Base-by-base conservation (phyloP, 148 eudicot genomes). In the Simmondsia chinensis region DNA sequence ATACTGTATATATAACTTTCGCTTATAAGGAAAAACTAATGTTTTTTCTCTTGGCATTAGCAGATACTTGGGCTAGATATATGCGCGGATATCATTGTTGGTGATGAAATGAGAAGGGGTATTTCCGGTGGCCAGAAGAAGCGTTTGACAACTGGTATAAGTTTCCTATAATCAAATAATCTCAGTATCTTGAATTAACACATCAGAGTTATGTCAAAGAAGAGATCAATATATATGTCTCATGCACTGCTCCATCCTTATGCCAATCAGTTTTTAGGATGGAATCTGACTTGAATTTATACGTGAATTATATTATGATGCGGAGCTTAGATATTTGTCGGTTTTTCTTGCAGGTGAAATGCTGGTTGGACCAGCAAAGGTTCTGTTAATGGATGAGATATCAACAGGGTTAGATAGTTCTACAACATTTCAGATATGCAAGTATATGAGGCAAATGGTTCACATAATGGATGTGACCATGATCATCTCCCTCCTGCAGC, bases 71-170 rank as follows among this genome's bases (percentile, higher is more conserved):
- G 83, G 17, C 33, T 76, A 51, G 83, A 76, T 65, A 76, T 72
- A 46, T 87, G 96, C 61, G 69, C 85, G 8, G 94, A 74, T 72
- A 63, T 56, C 10, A 38, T 74, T 41, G 82, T 77, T 32, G 96
- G 96, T 6, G 80, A 87, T 63, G 82, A 79, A 12, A 79, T 87
- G 94, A 74, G 63, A 58, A 62, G 96, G 56, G 96, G 96, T 14
- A 74, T 87, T 28, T 87, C 96, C 25, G 96, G 96, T 36, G 96
- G 96, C 23, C 76, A 87, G 61, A 87, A 82, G 77, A 87, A 87
- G 69, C 96, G 96, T 24, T 66, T 74, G 7, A 87, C 96, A 25
- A 73, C 76, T 33, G 96, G 96, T 87, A 74, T 33, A n/a, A n/a
- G n/a, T 21, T 36, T 4, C 22, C 11, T 9, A 2, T n/a, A n/a